Percentiles rank a stretch among this genome's conserved stretches.
Evolutionary conservation across 2,329 filamentous ascomycete genomes (phyloP).

Genomic region (Apiospora sp.): DNA sequence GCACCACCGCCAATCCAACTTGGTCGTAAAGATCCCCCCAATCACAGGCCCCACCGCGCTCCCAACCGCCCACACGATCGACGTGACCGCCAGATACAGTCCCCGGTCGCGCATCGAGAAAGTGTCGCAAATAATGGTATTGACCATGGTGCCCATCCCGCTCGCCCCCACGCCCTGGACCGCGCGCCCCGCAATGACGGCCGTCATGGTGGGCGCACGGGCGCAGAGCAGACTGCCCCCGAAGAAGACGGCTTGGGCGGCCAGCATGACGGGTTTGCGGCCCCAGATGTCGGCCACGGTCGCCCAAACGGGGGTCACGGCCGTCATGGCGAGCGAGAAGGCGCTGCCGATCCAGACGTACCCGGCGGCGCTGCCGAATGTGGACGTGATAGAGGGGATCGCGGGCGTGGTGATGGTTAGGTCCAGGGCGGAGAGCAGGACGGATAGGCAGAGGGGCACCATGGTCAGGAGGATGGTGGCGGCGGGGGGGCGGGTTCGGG

Average conservation of each 20-base stretch:
- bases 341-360: slow-evolving; percentile 57
- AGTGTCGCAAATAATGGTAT: slow-evolving; percentile 8
- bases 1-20: slow-evolving; percentile 34
- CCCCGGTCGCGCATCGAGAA: slow-evolving; percentile 1
- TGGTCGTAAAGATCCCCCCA: slow-evolving; percentile 13
- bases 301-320: slow-evolving; percentile 40
- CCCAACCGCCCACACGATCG: neutral
- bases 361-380: slow-evolving; percentile 69
- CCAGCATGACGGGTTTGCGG: slow-evolving; percentile 44
- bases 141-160: slow-evolving; percentile 37
- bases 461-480: slow-evolving; percentile 42
- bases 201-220: slow-evolving; percentile 40
- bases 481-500: neutral
- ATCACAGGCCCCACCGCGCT: slow-evolving; percentile 11
- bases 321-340: slow-evolving; percentile 43
- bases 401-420: slow-evolving; percentile 68
- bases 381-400: slow-evolving; percentile 72
- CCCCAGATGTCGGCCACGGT: slow-evolving; percentile 44
- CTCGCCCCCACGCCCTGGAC: slow-evolving; percentile 46
- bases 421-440: slow-evolving; percentile 58
- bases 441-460: slow-evolving; percentile 47
- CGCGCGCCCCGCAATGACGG: slow-evolving; percentile 46
- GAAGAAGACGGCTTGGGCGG: slow-evolving; percentile 46
- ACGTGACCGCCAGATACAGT: slow-evolving; percentile 3
- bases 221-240: slow-evolving; percentile 47